Percentiles rank a stretch among this genome's conserved stretches.
These are phyloP conservation scores for Coprinellus aureogranulatus DNA, from an alignment of 768 basidiomycete genomes.

Conservation along the genomic window DNA sequence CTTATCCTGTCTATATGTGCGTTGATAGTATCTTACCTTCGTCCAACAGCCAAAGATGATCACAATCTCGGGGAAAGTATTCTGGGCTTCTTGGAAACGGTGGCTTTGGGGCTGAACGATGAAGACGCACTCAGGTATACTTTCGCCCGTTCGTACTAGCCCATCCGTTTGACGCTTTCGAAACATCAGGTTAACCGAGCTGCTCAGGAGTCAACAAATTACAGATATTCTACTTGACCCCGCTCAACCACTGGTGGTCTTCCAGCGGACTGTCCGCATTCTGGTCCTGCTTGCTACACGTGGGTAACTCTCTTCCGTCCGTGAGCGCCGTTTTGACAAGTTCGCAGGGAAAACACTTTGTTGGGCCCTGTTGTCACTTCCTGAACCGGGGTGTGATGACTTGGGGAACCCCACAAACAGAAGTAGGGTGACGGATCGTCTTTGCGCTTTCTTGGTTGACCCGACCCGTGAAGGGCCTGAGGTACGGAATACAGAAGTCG, in stretches of 20 bases:
- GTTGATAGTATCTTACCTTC: slow-evolving; percentile 40
- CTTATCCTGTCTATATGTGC: slow-evolving; percentile 41
- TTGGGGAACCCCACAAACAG: slow-evolving; percentile 8
- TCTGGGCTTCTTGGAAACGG: slow-evolving; percentile 50
- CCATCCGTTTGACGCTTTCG: neutral
- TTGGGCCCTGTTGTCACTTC: slow-evolving; percentile 40
- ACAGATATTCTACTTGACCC: slow-evolving; percentile 48
- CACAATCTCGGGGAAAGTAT: slow-evolving; percentile 40
- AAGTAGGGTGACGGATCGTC: slow-evolving; percentile 39
- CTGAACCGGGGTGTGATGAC: slow-evolving; percentile 24
- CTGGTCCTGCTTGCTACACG: slow-evolving; percentile 55
- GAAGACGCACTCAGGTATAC: slow-evolving; percentile 40
- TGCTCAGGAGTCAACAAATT: slow-evolving; percentile 40
- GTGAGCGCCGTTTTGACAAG: neutral
- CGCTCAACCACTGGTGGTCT: slow-evolving; percentile 50
- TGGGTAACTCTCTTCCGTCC: slow-evolving; percentile 27
- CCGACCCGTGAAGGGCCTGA: slow-evolving; percentile 35
- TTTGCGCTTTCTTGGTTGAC: slow-evolving; percentile 51
- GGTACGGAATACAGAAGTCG: slow-evolving; percentile 26
- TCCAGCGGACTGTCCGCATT: slow-evolving; percentile 47
- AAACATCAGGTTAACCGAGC: slow-evolving; percentile 24
- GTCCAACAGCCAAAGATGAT: slow-evolving; percentile 26
- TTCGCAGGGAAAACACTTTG: slow-evolving; percentile 41
- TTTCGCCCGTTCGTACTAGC: too few relatives aligned
- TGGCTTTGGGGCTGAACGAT: slow-evolving; percentile 48